Evolutionary conservation across 192 early-diverging fungal genomes (phyloP).

Genomic region (Cetraspora pellucida): DNA sequence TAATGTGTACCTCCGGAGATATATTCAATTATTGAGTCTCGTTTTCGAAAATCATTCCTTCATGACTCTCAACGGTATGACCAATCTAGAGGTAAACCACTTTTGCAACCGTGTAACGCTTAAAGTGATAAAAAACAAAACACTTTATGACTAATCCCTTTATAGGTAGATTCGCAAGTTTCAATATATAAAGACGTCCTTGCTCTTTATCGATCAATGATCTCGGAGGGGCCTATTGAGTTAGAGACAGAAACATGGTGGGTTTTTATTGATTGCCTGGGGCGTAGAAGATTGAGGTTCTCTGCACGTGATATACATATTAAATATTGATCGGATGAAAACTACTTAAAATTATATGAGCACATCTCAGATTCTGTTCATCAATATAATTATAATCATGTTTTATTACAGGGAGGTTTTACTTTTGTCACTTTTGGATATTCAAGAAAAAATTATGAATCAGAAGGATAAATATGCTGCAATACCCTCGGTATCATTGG

Average conservation of each 20-base stretch:
- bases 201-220: conserved; percentile 63
- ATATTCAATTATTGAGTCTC: conserved; percentile 65
- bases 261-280: not conserved
- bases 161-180: conserved; percentile 44
- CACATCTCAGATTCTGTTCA: not conserved
- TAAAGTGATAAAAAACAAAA: no score
- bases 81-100: conserved; percentile 42
- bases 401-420: conserved; percentile 54
- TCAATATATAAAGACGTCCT: conserved; percentile 71
- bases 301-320: no score
- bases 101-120: no score
- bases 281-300: no score
- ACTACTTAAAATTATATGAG: not conserved
- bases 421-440: conserved; percentile 59
- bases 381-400: not conserved
- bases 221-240: conserved; percentile 54
- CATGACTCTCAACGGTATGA: conserved; percentile 37
- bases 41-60: conserved; percentile 58
- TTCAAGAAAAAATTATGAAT: conserved; percentile 62
- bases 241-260: conserved; percentile 61
- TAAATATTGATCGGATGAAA: no score
- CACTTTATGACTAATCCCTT: no score
- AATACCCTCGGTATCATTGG: conserved; percentile 41
- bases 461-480: conserved; percentile 43
- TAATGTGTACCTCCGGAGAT: conserved; percentile 68